Evolutionary conservation across 768 basidiomycete species (phyloP), one percentile per base, ranked within the genome.

Genomic region (Brasilioporus rufonigricans): DNA sequence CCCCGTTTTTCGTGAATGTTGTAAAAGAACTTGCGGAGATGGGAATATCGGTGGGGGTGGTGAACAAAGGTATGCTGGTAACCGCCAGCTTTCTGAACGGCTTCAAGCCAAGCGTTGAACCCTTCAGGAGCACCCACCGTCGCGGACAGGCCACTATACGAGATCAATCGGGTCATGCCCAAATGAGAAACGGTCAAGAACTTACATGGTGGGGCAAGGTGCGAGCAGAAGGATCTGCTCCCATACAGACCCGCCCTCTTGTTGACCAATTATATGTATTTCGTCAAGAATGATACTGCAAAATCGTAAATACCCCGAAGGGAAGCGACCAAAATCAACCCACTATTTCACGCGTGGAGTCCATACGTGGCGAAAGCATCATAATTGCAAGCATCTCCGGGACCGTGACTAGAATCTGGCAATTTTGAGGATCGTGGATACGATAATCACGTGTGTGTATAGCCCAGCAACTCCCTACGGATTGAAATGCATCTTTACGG

Each of bases 331-430:
- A 12, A 14, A 29, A 46, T 1, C 9, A 6, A 54, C 74, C n/a
- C 40, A 82, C 83, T 84, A 74, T 69, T 83, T 83, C 46, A 89
- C 76, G 41, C 81, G 75, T 0, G 84, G 81, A 4, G 78, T 79
- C 88, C 88, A 89, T 1, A 71, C 65, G 73, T 2, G 88, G 87
- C 4, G 86, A 87, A 26, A 89, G 74, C 31, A 89, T 73, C 82
- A 89, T 80, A 38, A 81, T 86, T 0, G 80, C 79, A 19, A 89
- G 69, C 62, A 89, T 79, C 55, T 89, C 86, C 0, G 87, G 88
- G 2, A 89, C 86, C 0, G 87, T 89, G 6, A 89, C 80, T 16
- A 89, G 72, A 38, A 89, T 88, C 64, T 89, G 87, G 58, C 85
- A 87, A 48, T 80, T 82, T 50, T 80, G 79, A 3, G 85, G 77